Base-by-base conservation (phyloP, 2,329 filamentous ascomycete species). In the Aspergillus chevalieri region DNA sequence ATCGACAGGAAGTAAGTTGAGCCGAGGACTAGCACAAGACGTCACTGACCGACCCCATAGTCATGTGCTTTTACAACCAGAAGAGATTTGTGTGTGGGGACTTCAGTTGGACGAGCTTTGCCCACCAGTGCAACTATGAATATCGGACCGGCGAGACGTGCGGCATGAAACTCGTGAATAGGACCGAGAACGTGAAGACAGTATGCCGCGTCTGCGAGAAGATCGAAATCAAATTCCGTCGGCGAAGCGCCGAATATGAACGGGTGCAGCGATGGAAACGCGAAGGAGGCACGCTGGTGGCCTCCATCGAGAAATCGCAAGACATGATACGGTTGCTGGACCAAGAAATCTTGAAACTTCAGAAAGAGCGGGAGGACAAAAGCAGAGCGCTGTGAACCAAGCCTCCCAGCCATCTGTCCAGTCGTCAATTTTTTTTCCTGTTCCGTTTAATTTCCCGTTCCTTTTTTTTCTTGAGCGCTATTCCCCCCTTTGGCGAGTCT, bases 61-160 rank as follows among this genome's bases (percentile, higher is more conserved):
- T 66, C 60, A 95, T 97, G 92, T 96, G 92, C 77, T 96, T 93
- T 78, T 97, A 91, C 78, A 90, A 96, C 65, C 87, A 92, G 73
- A 89, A 86, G 69, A 81, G 83, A 61, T 95, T 87, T 80, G 72
- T 72, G 50, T 97, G 92, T 74, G 87, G 87, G 65, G 92, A 89
- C 79, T 95, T 87, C 85, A 89, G 90, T 72, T 97, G 91, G 91
- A 87, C 89, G 58, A 86, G 86, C 74, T 96, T 96, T 77, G 84
- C 87, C 58, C 82, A 91, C 71, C 91, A 95, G 68, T 97, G 92
- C 79, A 85, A 87, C 71, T 90, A 89, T 72, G 92, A 96, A 70
- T 94, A 95, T 75, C 87, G 92, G 57, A 95, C 88, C 58, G 92
- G 92, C 63, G 92, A 97, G 78, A 96, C 92, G 34, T 97, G 92